Evolutionary conservation across 2,329 filamentous ascomycete species (phyloP).

Genomic region (Clonostachys chloroleuca): DNA sequence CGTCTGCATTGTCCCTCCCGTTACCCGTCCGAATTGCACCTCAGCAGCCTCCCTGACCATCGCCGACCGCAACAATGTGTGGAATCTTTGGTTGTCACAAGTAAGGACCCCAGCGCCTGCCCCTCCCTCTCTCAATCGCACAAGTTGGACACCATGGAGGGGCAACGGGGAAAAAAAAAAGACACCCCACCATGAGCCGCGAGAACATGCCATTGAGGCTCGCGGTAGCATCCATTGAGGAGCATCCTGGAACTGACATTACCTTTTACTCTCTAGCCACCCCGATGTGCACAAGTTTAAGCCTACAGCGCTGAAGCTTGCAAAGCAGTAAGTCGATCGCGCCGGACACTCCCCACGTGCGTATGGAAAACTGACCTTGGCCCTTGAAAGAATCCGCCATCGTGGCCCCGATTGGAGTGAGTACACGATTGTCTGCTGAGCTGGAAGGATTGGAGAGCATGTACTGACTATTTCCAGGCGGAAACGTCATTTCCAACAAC

Average conservation of each 20-base stretch:
- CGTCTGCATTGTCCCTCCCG: background rate
- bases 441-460: too few species aligned
- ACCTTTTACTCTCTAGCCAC: slow-evolving; percentile 47
- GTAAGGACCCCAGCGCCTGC: slow-evolving; percentile 44
- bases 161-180: slow-evolving; percentile 11
- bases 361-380: background rate
- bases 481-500: slow-evolving; percentile 83
- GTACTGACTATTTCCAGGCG: slow-evolving; percentile 51
- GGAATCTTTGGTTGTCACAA: slow-evolving; percentile 94
- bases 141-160: slow-evolving; percentile 10
- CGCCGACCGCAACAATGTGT: slow-evolving; percentile 66
- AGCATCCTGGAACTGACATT: too few species aligned
- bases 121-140: background rate
- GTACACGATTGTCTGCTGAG: slow-evolving; percentile 24
- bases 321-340: slow-evolving; percentile 70
- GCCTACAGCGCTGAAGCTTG: slow-evolving; percentile 86
- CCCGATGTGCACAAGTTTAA: slow-evolving; percentile 96
- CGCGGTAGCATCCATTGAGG: too few species aligned
- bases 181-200: slow-evolving; percentile 20
- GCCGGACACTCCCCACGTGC: background rate
- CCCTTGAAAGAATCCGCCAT: slow-evolving; percentile 72
- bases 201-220: background rate
- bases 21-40: background rate
- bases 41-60: background rate
- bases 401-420: slow-evolving; percentile 98